A percentile compares a stretch with the other conserved stretches of the same genome.
phyloP scores from a whole-genome alignment of 345 rosid genomes.

The Eucalyptus grandis region DNA sequence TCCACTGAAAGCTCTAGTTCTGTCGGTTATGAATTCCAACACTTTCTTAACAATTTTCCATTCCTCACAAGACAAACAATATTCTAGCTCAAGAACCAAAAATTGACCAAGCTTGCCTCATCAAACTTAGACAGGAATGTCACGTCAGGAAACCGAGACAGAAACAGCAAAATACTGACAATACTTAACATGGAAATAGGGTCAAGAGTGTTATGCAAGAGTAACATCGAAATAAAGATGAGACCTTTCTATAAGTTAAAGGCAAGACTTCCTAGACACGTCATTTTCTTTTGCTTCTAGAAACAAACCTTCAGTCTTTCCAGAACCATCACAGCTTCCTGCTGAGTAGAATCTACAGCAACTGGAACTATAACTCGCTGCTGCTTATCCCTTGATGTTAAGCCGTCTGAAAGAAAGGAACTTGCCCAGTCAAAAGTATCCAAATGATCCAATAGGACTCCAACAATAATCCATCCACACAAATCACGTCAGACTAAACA shows the following conservation, averaged over 20 bases:
- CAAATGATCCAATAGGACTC: background rate
- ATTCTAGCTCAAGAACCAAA: background rate
- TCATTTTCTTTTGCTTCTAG: background rate
- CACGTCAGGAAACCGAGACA: background rate
- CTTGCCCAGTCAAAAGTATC: background rate
- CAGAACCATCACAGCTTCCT: conserved; percentile 53
- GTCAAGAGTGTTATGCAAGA: background rate
- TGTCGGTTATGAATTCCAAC: background rate
- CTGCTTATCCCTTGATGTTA: conserved; percentile 12
- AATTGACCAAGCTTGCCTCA: background rate
- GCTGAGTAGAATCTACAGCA: conserved; percentile 57
- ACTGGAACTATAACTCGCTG: conserved; percentile 20
- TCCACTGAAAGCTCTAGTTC: background rate
- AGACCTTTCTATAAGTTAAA: background rate
- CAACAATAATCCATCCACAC: background rate
- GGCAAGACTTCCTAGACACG: background rate
- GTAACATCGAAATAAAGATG: background rate
- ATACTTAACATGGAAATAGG: background rate
- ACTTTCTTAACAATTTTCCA: background rate
- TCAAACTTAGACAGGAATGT: background rate
- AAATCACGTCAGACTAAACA: background rate
- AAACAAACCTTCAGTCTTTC: conserved; percentile 64
- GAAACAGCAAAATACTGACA: background rate
- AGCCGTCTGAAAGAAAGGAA: background rate
- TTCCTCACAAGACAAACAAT: background rate